Conservation (phyloP, 2,329 filamentous ascomycete genomes). For the Botrytis porri region DNA sequence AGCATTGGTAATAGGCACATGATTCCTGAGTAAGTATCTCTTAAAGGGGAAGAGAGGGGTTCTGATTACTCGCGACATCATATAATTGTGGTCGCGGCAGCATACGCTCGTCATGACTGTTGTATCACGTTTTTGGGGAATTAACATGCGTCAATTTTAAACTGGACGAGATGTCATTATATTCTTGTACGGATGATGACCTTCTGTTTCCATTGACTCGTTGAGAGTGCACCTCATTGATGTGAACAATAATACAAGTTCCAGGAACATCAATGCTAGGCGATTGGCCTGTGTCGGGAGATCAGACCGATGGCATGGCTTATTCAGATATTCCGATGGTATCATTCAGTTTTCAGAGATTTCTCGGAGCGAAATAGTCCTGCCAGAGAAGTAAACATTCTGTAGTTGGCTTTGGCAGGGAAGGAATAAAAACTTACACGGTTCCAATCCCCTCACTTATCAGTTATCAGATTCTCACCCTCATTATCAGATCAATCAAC, state of each 20-base stretch:
- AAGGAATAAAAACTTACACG: neutral
- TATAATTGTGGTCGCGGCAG: neutral
- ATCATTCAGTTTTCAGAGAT: neutral
- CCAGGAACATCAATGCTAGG: neutral
- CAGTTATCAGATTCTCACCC: neutral
- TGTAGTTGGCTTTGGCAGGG: neutral
- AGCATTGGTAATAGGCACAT: neutral
- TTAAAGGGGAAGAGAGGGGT: neutral
- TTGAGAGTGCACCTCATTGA: neutral
- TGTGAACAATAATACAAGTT: neutral
- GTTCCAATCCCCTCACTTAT: neutral
- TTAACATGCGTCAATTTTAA: neutral
- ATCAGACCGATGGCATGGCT: neutral
- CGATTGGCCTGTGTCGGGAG: neutral
- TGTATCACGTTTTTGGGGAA: neutral
- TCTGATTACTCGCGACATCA: neutral
- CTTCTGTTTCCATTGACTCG: neutral
- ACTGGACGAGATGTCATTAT: neutral
- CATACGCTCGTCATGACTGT: neutral
- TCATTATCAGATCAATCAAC: neutral
- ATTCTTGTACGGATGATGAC: neutral
- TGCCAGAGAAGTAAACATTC: neutral
- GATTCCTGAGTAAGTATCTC: neutral
- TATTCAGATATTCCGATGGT: neutral
- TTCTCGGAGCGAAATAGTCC: too few relatives aligned